Evolutionary conservation across 1,284 basidiomycete species (phyloP).

Genomic region (Apiotrichum brassicae): DNA sequence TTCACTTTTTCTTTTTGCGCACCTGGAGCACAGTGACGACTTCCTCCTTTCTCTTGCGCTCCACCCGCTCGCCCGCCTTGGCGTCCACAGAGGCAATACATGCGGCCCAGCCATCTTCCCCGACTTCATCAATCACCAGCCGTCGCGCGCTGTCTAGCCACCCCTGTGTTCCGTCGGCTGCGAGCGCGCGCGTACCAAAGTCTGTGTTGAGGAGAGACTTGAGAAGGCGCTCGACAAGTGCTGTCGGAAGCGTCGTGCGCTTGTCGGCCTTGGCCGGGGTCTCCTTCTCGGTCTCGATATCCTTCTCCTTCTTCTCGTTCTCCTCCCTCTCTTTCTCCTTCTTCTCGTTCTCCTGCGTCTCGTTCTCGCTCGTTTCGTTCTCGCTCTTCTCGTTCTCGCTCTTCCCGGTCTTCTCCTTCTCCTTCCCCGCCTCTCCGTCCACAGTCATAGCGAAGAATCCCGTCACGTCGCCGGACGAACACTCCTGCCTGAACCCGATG

Average conservation of each 20-base stretch:
- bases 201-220: slow-evolving; percentile 66
- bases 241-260: slow-evolving; percentile 52
- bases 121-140: slow-evolving; percentile 37
- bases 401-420: background rate
- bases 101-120: slow-evolving; percentile 23
- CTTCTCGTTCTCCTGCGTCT: background rate
- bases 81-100: slow-evolving; percentile 20
- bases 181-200: slow-evolving; percentile 62
- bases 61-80: slow-evolving; percentile 13
- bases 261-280: background rate
- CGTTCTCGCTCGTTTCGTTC: background rate
- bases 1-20: slow-evolving; percentile 43
- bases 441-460: slow-evolving; percentile 65
- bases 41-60: slow-evolving; percentile 26
- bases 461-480: slow-evolving; percentile 72
- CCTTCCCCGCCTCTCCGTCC: background rate
- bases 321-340: background rate
- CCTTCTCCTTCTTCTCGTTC: background rate
- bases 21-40: slow-evolving; percentile 47
- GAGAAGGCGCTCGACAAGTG: slow-evolving; percentile 63
- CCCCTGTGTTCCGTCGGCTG: slow-evolving; percentile 61
- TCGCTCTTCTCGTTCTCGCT: too few species aligned
- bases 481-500: slow-evolving; percentile 91
- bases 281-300: background rate
- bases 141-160: slow-evolving; percentile 57